Base-by-base conservation (phyloP, 129 eudicot genomes). In the Saposhnikovia divaricata region DNA sequence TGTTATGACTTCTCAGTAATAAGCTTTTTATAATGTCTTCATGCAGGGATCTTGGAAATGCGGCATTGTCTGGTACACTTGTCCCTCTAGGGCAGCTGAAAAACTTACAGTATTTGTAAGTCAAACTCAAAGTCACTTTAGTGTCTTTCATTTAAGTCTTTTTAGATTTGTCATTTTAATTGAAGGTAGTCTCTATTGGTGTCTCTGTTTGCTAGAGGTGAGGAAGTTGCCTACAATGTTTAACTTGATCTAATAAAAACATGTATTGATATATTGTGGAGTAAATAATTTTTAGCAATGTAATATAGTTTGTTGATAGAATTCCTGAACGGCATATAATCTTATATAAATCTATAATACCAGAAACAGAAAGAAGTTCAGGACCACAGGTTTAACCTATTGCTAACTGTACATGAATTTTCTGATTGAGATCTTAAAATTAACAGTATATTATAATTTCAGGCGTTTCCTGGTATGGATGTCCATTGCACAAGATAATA, bases 51-150 rank as follows among this genome's bases (percentile, higher is more conserved):
- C 85, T 93, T 25, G 98, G 97, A 51, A 93, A 93, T 84, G 98
- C 98, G 15, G 96, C 88, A 75, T 84, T 93, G 75, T 91, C 97
- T 63, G 98, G 98, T 83, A 80, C 81, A 57, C 76, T 93, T 77
- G 97, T 91, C 19, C 86, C 97, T 6, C 93, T 93, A 77, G 98
- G 98, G 28, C 87, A 81, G 48, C 80, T 93, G 84, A 89, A 89
- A 85, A 91, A 90, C 82, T 86, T 93, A 79, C 95, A 93, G 88
- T 93, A 93, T 85, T 66, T 93, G 98, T 93, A 89, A 91, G 91
- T 87, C 28, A 19, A 28, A 65, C 72, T 3, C 5, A 65, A 27
- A 27, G 21, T 66, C 72, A 66, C 66, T 19, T 59, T 59, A 13
- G 11, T 59, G 18, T 59, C 31, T 66, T 25, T 28, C 40, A 66